Evolutionary conservation across 2,329 filamentous ascomycete species (phyloP), one percentile per base, ranked within the genome.

Genomic region (Colletotrichum echinochloae): DNA sequence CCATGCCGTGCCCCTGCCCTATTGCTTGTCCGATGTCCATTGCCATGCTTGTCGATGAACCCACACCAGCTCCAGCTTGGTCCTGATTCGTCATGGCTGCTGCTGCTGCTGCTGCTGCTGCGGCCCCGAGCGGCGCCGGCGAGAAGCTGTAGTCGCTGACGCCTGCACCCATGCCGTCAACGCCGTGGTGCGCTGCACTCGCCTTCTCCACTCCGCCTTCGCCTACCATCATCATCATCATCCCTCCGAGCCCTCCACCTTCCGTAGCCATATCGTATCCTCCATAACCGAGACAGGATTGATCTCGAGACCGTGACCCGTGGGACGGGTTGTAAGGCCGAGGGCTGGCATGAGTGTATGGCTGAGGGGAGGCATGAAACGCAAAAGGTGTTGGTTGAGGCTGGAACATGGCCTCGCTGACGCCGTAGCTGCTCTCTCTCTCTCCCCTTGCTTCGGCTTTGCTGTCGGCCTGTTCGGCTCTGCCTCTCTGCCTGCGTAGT

Each of bases 371-470:
- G 9, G 74, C 69, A 74, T 80, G 81, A 74, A 78, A 81, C 74
- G 81, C 78, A 73, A 83, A 86, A 65, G 86, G 82, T 64, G 84
- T 85, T 65, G 85, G 81, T 74, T 87, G 84, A 76, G 86, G 83
- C 78, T 87, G 84, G 81, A 87, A 89, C 86, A 88, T 89, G 79
- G 80, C 71, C 70, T 67, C 60, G 39, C 39, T 66, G 52, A 12
- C 33, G 49, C 30, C 55, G 59, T 65, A n/a, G 37, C 20, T 35
- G n/a, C n/a, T n/a, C n/a, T n/a, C n/a, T n/a, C n/a, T n/a, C n/a
- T n/a, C n/a, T n/a, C n/a, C n/a, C n/a, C n/a, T n/a, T n/a, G n/a
- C n/a, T n/a, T n/a, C n/a, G n/a, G n/a, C n/a, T n/a, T n/a, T n/a
- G n/a, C n/a, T n/a, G n/a, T n/a, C n/a, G n/a, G n/a, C n/a, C n/a